Percentiles rank a stretch among this genome's conserved stretches.
Evolutionary conservation across 352 stramenopile genomes (phyloP).

Genomic region (Phytophthora foliorum): DNA sequence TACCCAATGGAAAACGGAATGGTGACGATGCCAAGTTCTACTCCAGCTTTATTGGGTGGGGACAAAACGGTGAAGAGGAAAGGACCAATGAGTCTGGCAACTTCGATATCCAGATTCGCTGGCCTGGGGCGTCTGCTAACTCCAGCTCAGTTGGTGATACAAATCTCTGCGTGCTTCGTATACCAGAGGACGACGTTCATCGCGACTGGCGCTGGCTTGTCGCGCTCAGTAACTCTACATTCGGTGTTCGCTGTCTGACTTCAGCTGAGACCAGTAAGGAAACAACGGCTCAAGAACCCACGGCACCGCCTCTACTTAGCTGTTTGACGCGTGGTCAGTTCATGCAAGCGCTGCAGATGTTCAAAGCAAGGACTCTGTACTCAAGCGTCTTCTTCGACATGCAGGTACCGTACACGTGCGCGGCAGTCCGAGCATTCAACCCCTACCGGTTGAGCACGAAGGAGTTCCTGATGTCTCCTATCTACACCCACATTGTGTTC

Average conservation of each 20-base stretch:
- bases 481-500: conserved; percentile 77
- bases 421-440: conserved; percentile 81
- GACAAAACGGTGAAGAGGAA: conserved; percentile 22
- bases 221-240: conserved; percentile 63
- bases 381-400: conserved; percentile 86
- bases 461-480: conserved; percentile 58
- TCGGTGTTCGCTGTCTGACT: conserved; percentile 53
- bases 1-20: conserved; percentile 38
- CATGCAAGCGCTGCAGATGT: conserved; percentile 76
- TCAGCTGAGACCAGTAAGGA: conserved; percentile 12
- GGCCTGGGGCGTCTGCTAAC: conserved; percentile 25
- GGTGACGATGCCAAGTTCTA: conserved; percentile 24
- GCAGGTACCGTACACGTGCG: conserved; percentile 84
- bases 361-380: conserved; percentile 76
- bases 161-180: conserved; percentile 51
- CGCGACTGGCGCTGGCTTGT: conserved; percentile 75
- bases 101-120: conserved; percentile 47
- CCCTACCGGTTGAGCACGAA: conserved; percentile 69
- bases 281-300: neutral
- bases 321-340: conserved; percentile 80
- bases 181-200: conserved; percentile 59
- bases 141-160: neutral
- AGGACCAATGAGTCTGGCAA: conserved; percentile 25
- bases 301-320: conserved; percentile 52
- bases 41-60: conserved; percentile 37